Conservation (phyloP, 148 eudicot genomes). For the Persicaria maculosa region DNA sequence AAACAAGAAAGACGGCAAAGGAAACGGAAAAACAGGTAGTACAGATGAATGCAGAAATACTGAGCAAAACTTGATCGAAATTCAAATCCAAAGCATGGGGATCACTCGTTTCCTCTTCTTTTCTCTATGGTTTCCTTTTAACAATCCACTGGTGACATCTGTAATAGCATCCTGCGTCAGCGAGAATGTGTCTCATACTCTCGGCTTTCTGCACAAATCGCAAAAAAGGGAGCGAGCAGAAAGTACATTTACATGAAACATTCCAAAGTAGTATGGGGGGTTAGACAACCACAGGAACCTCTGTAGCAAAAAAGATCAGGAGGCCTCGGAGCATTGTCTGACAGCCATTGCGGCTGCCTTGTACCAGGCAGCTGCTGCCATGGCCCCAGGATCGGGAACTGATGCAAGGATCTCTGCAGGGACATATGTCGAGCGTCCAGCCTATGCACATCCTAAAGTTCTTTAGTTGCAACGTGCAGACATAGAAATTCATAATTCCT, state of each 20-base stretch:
- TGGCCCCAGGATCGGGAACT: slow-evolving; percentile 95
- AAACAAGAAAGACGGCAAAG: too few species aligned
- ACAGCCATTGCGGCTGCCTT: slow-evolving; percentile 80
- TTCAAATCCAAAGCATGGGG: background rate
- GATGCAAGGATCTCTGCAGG: slow-evolving; percentile 57
- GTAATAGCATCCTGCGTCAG: background rate
- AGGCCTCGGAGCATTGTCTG: slow-evolving; percentile 22
- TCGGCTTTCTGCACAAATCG: slow-evolving; percentile 1
- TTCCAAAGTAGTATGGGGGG: background rate
- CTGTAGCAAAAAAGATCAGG: slow-evolving; percentile 4
- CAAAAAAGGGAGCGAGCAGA: background rate
- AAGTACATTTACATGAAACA: background rate
- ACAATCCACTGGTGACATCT: background rate
- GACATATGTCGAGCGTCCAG: slow-evolving; percentile 84
- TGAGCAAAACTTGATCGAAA: background rate
- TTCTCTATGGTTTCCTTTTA: background rate
- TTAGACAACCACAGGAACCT: background rate
- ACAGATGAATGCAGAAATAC: background rate
- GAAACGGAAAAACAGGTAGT: background rate
- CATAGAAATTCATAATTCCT: background rate
- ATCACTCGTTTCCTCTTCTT: background rate
- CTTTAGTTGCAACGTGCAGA: background rate
- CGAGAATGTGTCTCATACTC: background rate
- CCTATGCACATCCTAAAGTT: slow-evolving; percentile 33
- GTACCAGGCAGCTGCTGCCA: slow-evolving; percentile 98